Base-by-base conservation (phyloP, 768 basidiomycete genomes). In the Hydnomerulius pinastri region DNA sequence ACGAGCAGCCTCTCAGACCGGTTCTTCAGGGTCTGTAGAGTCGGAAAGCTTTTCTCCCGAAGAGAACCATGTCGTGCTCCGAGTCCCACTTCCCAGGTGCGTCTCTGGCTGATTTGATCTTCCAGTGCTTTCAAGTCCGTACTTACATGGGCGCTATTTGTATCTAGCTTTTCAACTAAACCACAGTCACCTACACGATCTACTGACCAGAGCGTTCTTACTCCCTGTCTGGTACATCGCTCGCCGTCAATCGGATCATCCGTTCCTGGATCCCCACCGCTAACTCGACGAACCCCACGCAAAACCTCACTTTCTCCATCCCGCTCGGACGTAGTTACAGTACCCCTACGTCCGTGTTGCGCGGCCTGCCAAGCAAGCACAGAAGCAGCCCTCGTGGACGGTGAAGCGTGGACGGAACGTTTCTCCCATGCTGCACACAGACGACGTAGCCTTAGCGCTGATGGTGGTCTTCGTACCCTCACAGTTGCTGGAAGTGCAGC, bases 291-390 rank as follows among this genome's bases (percentile, higher is more conserved):
- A 46, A 39, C 38, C 33, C 53, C 47, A 29, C 68, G 58, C 32
- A 67, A 51, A 53, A 46, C 57, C 42, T 56, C 56, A 46, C 59
- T 51, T 51, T 66, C 64, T 38, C 72, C 76, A 24, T 71, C 73
- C 41, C 73, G 69, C 17, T 56, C 76, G 13, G 66, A 75, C 33
- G 53, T 67, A 21, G 55, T 73, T 25, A 89, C 85, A 0, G 67
- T 91, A 1, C 89, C 89, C 6, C 71, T 91, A 13, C 82, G 89
- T 36, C 74, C 82, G 11, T 91, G 89, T 65, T 91, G 89, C 59
- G 64, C 75, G 8, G 77, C 81, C 38, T 91, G 89, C 60, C 75
- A 79, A 33, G 63, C 67, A 29, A 74, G 75, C 51, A 85, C 80
- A 2, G 87, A 90, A 37, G 74, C 80, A 46, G 79, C 74, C 42